These are phyloP conservation scores for Neurospora sp. DNA, from an alignment of 495 filamentous ascomycete species.

Conservation along the genomic window DNA sequence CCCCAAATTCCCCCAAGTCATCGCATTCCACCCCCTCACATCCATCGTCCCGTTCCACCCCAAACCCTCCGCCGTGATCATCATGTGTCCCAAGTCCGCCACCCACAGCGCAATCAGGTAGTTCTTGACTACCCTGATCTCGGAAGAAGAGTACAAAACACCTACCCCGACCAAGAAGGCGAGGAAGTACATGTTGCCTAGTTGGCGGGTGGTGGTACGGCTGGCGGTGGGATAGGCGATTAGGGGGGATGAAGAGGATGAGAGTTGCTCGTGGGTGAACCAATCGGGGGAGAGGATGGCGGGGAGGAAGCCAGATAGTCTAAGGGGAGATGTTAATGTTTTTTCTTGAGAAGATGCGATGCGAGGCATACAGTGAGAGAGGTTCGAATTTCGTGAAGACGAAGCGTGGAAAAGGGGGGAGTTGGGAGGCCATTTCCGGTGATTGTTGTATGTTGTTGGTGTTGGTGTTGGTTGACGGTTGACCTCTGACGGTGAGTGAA, in stretches of 20 bases:
- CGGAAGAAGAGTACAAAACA: constrained; percentile 51
- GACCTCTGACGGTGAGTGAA: background rate
- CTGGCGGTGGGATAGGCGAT: constrained; percentile 8
- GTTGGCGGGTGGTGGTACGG: constrained; percentile 34
- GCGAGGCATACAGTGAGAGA: constrained; percentile 46
- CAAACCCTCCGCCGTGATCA: constrained; percentile 47
- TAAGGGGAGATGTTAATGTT: constrained; percentile 8
- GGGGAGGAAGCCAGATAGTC: constrained; percentile 44
- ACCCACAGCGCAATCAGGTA: constrained; percentile 56
- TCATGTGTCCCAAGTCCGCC: constrained; percentile 62
- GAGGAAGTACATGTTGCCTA: constrained; percentile 58
- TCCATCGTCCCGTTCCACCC: constrained; percentile 44
- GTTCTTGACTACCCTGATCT: constrained; percentile 54
- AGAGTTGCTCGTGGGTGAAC: constrained; percentile 52
- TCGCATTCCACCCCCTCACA: constrained; percentile 51
- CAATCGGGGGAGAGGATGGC: constrained; percentile 45
- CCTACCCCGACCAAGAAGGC: constrained; percentile 51
- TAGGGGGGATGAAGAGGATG: constrained; percentile 13
- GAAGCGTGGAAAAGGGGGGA: constrained; percentile 41
- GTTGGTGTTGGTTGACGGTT: background rate
- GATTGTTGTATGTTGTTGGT: background rate
- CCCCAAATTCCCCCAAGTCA: constrained; percentile 67
- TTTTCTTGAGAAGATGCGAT: background rate
- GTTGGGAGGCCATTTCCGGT: constrained; percentile 36
- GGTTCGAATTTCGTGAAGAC: constrained; percentile 58